Evolutionary conservation across 768 basidiomycete species (phyloP), one percentile per base, ranked within the genome.

Genomic region (Punctularia strigosozonata): DNA sequence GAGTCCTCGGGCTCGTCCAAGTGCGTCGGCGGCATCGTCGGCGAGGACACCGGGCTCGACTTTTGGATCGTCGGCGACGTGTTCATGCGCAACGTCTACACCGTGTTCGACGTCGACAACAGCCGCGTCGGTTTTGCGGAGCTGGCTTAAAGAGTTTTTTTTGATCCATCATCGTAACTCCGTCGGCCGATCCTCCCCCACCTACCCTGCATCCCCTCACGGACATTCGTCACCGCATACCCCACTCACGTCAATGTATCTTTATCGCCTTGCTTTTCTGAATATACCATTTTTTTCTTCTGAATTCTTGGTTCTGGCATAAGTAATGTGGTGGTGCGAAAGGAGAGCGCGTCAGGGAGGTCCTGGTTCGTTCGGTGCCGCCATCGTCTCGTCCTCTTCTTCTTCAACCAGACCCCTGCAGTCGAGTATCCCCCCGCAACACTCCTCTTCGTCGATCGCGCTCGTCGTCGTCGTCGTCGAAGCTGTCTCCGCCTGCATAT

Each of bases 11-110:
- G 57, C 37, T 57, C 57, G 8, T 49, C 46, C 3, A 42, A 61
- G 24, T 68, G 66, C 38, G 40, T 67, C 7, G 63, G 58, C 22
- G 62, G 58, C 20, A 46, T 68, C 37, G 59, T 45, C 18, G 33
- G 10, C 8, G 8, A 12, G 12, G 33, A 34, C 20, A 19, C 18
- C 18, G 10, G 33, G 33, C 12, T 19, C 10, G 33, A 20, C 12
- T 34, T 34, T 19, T 34, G 33, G 33, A 34, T 34, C 18, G 33
- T 34, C 33, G 33, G 33, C 13, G 33, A 34, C 19, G 33, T 34
- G 10, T 34, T 34, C 33, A 10, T 34, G 33, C 12, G 18, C 10
- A 34, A 34, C 19, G 33, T 34, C 18, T 34, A 34, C 33, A 13
- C 33, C 13, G 33, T 19, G 19, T 34, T 34, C 19, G 33, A 34